phyloP scores from a whole-genome alignment of 2,329 filamentous ascomycete genomes.

The Venturia aucupariae region DNA sequence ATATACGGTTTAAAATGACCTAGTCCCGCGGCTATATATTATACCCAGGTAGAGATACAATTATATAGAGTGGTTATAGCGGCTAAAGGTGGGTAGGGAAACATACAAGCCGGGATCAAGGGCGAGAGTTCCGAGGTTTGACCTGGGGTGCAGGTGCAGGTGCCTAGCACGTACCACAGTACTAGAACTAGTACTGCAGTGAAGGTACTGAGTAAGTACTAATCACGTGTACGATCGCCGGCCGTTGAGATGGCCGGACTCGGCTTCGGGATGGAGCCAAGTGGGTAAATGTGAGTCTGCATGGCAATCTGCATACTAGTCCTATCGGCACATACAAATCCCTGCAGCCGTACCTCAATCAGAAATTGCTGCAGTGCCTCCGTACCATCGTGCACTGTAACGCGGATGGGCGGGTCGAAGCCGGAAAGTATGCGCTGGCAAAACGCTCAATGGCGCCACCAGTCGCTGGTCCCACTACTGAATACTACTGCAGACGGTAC shows the following conservation, averaged over 20 bases:
- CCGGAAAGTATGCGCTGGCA: conserved; percentile 3
- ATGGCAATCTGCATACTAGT: background rate
- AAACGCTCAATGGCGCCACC: background rate
- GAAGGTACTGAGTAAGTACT: background rate
- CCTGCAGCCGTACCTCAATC: background rate
- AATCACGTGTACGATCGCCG: too few species aligned
- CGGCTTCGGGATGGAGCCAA: too few species aligned
- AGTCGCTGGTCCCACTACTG: too few species aligned
- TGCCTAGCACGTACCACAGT: too few species aligned
- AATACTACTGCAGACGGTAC: too few species aligned
- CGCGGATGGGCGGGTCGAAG: background rate
- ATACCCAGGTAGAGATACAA: background rate
- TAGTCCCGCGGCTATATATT: too few species aligned
- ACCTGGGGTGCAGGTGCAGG: background rate
- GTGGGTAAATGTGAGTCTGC: background rate
- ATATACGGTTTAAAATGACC: too few species aligned
- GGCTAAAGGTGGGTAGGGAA: background rate
- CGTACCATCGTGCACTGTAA: background rate
- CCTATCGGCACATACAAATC: background rate
- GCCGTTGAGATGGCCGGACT: too few species aligned
- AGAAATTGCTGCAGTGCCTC: background rate
- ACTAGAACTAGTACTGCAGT: too few species aligned
- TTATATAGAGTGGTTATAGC: background rate
- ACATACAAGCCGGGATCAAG: background rate
- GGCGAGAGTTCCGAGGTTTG: background rate